These are phyloP conservation scores for Penicillium odoratum DNA, from an alignment of 495 filamentous ascomycete genomes.

Conservation along the genomic window DNA sequence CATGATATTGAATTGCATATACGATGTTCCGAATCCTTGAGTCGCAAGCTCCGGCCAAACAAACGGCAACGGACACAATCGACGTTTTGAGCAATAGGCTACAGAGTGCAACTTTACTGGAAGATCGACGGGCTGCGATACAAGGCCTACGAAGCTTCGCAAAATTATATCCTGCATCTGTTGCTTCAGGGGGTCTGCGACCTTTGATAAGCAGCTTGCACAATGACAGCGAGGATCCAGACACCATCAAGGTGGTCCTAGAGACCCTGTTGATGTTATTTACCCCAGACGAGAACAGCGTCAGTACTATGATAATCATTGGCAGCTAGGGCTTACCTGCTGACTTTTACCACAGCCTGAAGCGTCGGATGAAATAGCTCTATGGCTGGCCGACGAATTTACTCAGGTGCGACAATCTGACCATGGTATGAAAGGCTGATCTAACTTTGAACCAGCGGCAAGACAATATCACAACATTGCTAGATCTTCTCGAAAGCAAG, in stretches of 20 bases:
- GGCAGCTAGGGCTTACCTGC: slow-evolving; percentile 9
- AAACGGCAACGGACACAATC: slow-evolving; percentile 93
- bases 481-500: slow-evolving; percentile 80
- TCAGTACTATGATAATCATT: slow-evolving; percentile 37
- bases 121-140: slow-evolving; percentile 91
- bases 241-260: slow-evolving; percentile 90
- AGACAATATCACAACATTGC: slow-evolving; percentile 91
- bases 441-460: slow-evolving; percentile 64
- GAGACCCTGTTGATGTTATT: slow-evolving; percentile 96
- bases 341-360: slow-evolving; percentile 63
- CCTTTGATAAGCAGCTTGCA: slow-evolving; percentile 81
- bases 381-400: slow-evolving; percentile 98
- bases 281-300: slow-evolving; percentile 67
- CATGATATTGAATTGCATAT: slow-evolving; percentile 44
- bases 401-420: slow-evolving; percentile 65
- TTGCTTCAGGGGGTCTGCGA: slow-evolving; percentile 87
- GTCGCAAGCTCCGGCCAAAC: slow-evolving; percentile 87
- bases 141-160: slow-evolving; percentile 93
- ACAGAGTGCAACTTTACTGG: slow-evolving; percentile 81
- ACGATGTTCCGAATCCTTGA: slow-evolving; percentile 86
- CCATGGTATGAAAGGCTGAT: slow-evolving; percentile 24
- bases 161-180: slow-evolving; percentile 91
- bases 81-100: slow-evolving; percentile 82
- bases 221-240: slow-evolving; percentile 92
- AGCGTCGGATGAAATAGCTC: slow-evolving; percentile 92